Evolutionary conservation across 345 rosid species (phyloP), one percentile per base, ranked within the genome.

Genomic region (Camelina laxa): DNA sequence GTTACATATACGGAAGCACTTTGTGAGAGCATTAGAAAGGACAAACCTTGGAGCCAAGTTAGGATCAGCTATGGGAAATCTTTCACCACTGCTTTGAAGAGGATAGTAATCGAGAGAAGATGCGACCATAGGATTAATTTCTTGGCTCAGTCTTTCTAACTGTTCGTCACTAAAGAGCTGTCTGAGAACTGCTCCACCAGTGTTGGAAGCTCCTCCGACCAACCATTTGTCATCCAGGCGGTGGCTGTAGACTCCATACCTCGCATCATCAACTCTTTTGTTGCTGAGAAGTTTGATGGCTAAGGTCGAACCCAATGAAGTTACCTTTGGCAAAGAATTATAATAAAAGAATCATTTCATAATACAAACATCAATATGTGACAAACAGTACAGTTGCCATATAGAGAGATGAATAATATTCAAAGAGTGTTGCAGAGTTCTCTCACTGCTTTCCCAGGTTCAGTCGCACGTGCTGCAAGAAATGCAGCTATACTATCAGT

Each of bases 181-280:
- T 70, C 92, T 85, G 50, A 94, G 95, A 77, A 91, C 91, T 17
- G 91, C 97, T 74, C 98, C 98, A 2, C 98, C 98, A 48, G 97
- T 94, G 69, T 94, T 94, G 66, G 98, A 94, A 76, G 98, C 98
- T 75, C 97, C 96, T 73, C 97, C 98, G 12, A 94, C 98, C 38
- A 94, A 95, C 98, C 98, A 94, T 67, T 87, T 91, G 76, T 94
- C 91, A 60, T 91, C 95, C 17, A 94, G 89, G 24, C 98, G 95
- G 66, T 94, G 98, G 71, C 98, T 91, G 63, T 91, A 94, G 63
- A 94, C 97, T 41, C 98, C 98, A 68, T 79, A 89, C 66, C 97
- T 84, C 44, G 96, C 91, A 87, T 94, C 97, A 76, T 91, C 97
- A 12, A 91, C 82, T 85, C 96, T 86, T 44, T 19, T 82, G 20